Conservation (phyloP, 345 rosid genomes). For the Corchorus olitorius region DNA sequence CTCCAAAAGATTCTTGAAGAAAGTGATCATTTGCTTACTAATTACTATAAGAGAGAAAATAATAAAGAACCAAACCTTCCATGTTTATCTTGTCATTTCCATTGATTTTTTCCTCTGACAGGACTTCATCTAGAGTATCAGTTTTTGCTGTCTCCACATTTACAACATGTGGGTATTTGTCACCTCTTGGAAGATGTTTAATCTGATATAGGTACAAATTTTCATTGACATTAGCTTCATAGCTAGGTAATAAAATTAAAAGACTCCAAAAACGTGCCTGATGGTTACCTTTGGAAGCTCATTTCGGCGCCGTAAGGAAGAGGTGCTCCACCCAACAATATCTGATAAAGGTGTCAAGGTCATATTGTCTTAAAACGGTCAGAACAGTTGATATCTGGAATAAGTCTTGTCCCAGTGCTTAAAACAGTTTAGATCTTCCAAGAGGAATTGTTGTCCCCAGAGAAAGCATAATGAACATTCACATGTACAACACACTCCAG, state of each 20-base stretch:
- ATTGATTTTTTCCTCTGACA: conserved; percentile 27
- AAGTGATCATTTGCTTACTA: neutral
- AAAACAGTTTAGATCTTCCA: conserved; percentile 9
- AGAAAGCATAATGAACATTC: neutral
- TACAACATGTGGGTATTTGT: conserved; percentile 67
- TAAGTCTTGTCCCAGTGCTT: neutral
- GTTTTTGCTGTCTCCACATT: conserved; percentile 39
- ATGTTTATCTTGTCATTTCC: conserved; percentile 37
- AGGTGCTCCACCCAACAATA: conserved; percentile 93
- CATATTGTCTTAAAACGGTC: conserved; percentile 13
- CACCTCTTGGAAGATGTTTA: conserved; percentile 39
- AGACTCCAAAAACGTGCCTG: conserved; percentile 1
- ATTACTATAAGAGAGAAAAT: conserved; percentile 18
- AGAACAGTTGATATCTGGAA: conserved; percentile 6
- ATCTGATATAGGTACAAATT: conserved; percentile 39
- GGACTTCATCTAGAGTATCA: conserved; percentile 35
- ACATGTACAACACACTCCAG: no score
- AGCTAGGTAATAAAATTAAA: conserved; percentile 3
- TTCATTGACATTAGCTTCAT: conserved; percentile 16
- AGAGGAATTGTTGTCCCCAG: neutral
- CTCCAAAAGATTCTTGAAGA: conserved; percentile 1
- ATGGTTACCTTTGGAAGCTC: conserved; percentile 77
- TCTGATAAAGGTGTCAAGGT: conserved; percentile 62
- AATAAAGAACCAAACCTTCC: conserved; percentile 61
- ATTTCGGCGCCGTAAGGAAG: conserved; percentile 59